These are phyloP conservation scores for Fusarium mundagurra DNA, from an alignment of 2,329 filamentous ascomycete species.

Conservation along the genomic window DNA sequence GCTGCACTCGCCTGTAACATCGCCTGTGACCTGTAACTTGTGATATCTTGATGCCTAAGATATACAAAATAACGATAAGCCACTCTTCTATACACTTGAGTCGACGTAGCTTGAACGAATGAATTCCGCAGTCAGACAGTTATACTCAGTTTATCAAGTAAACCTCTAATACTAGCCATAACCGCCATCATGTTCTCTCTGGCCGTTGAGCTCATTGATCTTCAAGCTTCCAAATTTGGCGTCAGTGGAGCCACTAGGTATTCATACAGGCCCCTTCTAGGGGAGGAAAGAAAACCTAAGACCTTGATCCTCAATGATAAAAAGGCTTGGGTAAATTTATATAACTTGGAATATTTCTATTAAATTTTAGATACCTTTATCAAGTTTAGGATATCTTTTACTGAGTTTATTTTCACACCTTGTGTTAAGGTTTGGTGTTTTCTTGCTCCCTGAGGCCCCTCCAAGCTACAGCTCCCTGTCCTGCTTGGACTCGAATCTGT, in stretches of 20 bases:
- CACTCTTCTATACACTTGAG: not conserved
- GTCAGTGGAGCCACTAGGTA: constrained; percentile 8
- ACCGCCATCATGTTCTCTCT: not conserved
- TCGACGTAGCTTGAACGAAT: not conserved
- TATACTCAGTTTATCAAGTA: not conserved
- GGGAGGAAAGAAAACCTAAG: not conserved
- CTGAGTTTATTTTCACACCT: not conserved
- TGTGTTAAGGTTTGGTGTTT: not conserved
- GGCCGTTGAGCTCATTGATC: not conserved
- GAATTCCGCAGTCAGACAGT: not conserved
- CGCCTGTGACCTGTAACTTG: not conserved
- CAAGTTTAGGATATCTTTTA: not conserved
- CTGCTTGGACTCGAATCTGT: not conserved
- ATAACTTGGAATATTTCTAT: too few species aligned
- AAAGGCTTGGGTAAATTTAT: not conserved
- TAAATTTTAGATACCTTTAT: too few species aligned
- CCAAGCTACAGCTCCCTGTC: too few species aligned
- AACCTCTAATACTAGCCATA: not conserved
- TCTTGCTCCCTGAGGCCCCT: too few species aligned
- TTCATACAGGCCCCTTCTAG: not conserved
- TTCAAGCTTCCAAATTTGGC: constrained; percentile 2
- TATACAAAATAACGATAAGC: not conserved
- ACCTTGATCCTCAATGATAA: not conserved
- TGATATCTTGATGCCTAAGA: not conserved
- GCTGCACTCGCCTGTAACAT: not conserved